Evolutionary conservation across 2,329 filamentous ascomycete genomes (phyloP).

Genomic region (Sphaerulina vaccinii): DNA sequence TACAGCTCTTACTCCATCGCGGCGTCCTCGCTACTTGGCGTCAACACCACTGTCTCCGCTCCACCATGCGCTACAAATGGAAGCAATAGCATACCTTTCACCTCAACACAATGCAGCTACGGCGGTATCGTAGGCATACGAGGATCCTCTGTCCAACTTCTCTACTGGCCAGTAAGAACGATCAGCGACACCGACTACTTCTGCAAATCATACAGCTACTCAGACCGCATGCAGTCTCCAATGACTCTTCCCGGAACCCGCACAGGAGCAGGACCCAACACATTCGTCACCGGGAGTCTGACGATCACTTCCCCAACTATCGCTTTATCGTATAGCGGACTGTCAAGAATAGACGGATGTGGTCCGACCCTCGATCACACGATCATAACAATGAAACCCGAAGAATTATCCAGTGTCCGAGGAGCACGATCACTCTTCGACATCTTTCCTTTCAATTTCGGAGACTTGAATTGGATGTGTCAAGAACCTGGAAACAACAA

Average conservation of each 20-base stretch:
- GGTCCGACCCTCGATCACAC: slow-evolving; percentile 25
- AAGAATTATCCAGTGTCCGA: slow-evolving; percentile 24
- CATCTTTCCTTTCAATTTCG: slow-evolving; percentile 24
- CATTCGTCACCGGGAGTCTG: slow-evolving; percentile 27
- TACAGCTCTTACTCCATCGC: slow-evolving; percentile 12
- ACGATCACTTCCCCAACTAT: slow-evolving; percentile 29
- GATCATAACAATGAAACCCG: slow-evolving; percentile 24
- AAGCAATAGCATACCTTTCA: slow-evolving; percentile 10
- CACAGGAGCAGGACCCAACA: slow-evolving; percentile 20
- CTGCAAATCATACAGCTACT: no score
- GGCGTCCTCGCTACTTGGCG: slow-evolving; percentile 4
- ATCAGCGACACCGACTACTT: no score
- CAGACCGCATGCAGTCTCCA: no score
- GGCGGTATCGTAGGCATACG: slow-evolving; percentile 14
- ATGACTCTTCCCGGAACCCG: no score
- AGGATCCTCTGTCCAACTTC: slow-evolving; percentile 16
- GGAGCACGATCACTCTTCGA: slow-evolving; percentile 21
- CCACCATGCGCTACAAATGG: slow-evolving; percentile 20
- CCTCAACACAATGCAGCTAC: slow-evolving; percentile 1
- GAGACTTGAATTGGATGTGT: slow-evolving; percentile 30
- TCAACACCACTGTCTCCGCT: slow-evolving; percentile 1
- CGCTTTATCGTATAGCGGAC: slow-evolving; percentile 19
- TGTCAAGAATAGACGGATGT: slow-evolving; percentile 26
- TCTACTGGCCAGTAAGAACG: slow-evolving; percentile 28
- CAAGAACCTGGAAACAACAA: no score